Percentiles rank a stretch among this genome's conserved stretches.
phyloP scores from a whole-genome alignment of 179 eudicot species.

The Vitellaria paradoxa region DNA sequence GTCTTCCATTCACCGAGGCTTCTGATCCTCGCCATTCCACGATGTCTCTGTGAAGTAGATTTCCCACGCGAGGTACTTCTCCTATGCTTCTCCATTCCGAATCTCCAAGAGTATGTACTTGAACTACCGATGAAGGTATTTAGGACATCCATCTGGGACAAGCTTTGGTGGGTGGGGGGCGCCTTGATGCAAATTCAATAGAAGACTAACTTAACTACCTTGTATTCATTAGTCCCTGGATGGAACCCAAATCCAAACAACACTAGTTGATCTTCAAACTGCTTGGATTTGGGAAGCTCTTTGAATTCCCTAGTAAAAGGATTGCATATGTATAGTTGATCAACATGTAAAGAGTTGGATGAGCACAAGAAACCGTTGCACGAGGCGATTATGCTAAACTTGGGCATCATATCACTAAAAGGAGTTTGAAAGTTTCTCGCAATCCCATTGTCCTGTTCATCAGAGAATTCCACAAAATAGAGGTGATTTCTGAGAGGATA shows the following conservation, averaged over 20 bases:
- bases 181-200: neutral
- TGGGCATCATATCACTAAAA: constrained; percentile 23
- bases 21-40: no score
- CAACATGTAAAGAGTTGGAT: constrained; percentile 2
- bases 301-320: constrained; percentile 14
- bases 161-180: neutral
- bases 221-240: constrained; percentile 21
- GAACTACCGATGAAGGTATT: constrained; percentile 22
- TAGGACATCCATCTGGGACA: no score
- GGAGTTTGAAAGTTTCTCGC: constrained; percentile 21
- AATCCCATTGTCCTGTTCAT: neutral
- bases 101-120: neutral
- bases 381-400: constrained; percentile 23
- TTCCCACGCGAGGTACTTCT: constrained; percentile 13
- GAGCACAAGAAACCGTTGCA: constrained; percentile 31
- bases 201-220: constrained; percentile 24
- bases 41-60: no score
- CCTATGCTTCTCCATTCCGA: constrained; percentile 27
- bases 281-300: constrained; percentile 15
- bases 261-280: constrained; percentile 11
- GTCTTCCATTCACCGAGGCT: constrained; percentile 24
- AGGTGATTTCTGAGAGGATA: neutral
- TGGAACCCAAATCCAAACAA: constrained; percentile 32
- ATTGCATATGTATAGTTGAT: constrained; percentile 7
- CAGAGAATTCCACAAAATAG: neutral